Percentiles rank a stretch among this genome's conserved stretches.
These are phyloP conservation scores for Agrocybe praecox DNA, from an alignment of 768 basidiomycete genomes.

Conservation along the genomic window DNA sequence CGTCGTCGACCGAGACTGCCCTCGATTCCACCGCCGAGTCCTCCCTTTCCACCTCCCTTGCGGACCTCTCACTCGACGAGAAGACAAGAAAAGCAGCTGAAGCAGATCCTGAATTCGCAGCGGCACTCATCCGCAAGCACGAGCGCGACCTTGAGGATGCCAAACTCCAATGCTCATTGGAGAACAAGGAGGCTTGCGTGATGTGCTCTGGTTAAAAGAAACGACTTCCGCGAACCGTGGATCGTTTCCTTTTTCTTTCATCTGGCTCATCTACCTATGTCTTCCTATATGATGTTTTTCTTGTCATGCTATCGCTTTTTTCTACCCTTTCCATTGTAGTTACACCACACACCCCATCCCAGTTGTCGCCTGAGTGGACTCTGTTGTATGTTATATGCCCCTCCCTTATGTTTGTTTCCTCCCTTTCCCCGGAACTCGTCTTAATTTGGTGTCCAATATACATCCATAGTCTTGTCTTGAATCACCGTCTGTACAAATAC, in stretches of 20 bases:
- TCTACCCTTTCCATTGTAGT: slow-evolving; percentile 1
- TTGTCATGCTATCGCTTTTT: slow-evolving; percentile 1
- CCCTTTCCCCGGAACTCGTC: neutral
- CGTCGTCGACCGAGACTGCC: slow-evolving; percentile 11
- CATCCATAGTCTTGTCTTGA: neutral
- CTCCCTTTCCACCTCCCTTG: slow-evolving; percentile 22
- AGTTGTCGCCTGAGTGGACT: slow-evolving; percentile 8
- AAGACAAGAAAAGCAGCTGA: slow-evolving; percentile 56
- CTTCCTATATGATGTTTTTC: neutral
- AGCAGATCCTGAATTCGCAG: slow-evolving; percentile 74
- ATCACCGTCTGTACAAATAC: neutral
- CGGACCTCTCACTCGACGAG: slow-evolving; percentile 47
- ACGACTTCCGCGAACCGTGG: neutral
- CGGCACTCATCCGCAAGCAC: slow-evolving; percentile 69
- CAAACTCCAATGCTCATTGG: slow-evolving; percentile 80
- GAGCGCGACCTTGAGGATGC: slow-evolving; percentile 81
- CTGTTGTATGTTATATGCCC: slow-evolving; percentile 10
- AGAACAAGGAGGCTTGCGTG: slow-evolving; percentile 93
- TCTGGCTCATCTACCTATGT: neutral
- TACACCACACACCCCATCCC: neutral
- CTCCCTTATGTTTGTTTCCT: neutral
- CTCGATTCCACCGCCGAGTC: slow-evolving; percentile 25
- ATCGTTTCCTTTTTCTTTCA: neutral
- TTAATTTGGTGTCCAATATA: too few relatives aligned
- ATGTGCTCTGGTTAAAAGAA: slow-evolving; percentile 85